Conservation (phyloP, 1,284 basidiomycete species). For the Leccinum subatratum region DNA sequence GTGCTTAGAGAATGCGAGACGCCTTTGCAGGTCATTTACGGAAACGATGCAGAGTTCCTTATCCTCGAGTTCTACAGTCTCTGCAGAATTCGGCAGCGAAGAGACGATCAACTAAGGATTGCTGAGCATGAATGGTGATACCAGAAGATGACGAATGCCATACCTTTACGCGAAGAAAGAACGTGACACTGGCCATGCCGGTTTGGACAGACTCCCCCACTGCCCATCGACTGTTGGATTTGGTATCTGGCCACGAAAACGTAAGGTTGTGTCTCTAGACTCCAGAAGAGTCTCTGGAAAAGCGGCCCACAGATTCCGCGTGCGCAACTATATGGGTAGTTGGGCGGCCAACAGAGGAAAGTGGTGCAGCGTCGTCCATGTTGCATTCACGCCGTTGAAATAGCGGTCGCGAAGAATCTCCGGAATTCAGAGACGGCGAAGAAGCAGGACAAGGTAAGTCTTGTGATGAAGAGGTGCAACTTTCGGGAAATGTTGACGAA, state of each 20-base stretch:
- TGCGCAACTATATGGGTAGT: slow-evolving; percentile 53
- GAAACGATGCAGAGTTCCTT: slow-evolving; percentile 61
- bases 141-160: slow-evolving; percentile 12
- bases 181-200: slow-evolving; percentile 61
- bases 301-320: slow-evolving; percentile 53
- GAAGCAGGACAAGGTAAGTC: slow-evolving; percentile 27
- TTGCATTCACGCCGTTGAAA: slow-evolving; percentile 21
- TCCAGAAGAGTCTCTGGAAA: slow-evolving; percentile 50
- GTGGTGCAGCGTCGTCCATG: slow-evolving; percentile 17
- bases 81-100: slow-evolving; percentile 47
- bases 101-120: slow-evolving; percentile 51
- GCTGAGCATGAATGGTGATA: slow-evolving; percentile 11
- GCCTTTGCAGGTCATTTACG: slow-evolving; percentile 65
- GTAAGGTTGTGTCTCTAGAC: slow-evolving; percentile 61
- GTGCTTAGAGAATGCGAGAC: slow-evolving; percentile 60
- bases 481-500: slow-evolving; percentile 8
- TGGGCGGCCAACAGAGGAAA: slow-evolving; percentile 29
- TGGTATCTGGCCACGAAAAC: slow-evolving; percentile 66
- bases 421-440: slow-evolving; percentile 38
- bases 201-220: slow-evolving; percentile 71
- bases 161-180: slow-evolving; percentile 67
- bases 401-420: slow-evolving; percentile 33
- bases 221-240: slow-evolving; percentile 67
- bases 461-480: slow-evolving; percentile 25
- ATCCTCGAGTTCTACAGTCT: slow-evolving; percentile 64